Base-by-base conservation (phyloP, 306 rosid genomes). In the Quillaja saponaria region DNA sequence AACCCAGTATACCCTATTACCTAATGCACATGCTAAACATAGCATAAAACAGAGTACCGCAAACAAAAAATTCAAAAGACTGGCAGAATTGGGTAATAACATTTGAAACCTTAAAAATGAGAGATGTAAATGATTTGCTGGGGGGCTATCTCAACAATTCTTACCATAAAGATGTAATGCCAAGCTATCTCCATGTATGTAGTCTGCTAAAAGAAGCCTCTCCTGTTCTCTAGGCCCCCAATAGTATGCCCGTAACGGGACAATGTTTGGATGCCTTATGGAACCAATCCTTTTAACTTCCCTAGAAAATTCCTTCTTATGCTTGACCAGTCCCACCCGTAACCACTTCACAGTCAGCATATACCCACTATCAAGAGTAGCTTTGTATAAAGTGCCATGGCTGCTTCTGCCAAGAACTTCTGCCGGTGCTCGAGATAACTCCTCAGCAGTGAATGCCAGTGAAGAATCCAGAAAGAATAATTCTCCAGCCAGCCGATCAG, bases 161-260 rank as follows among this genome's bases (percentile, higher is more conserved):
- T 82, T 92, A 92, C 98, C 98, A 15, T 88, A 92, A 62, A 92
- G 96, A 80, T 92, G 98, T 53, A 92, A 83, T 40, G 96, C 92
- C 82, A 92, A 81, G 85, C 84, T 92, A 74, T 92, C 98, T 35
- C 98, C 98, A 19, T 71, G 82, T 41, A 92, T 68, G 58, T 82
- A 92, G 74, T 92, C 98, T 1, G 92, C 90, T 74, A 92, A 72
- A 77, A 92, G 90, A 75, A 92, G 98, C 85, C 98, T 85, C 79
- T 92, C 98, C 75, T 92, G 96, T 77, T 92, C 98, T 76, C 92
- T 81, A 61, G 98, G 96, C 11, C 98, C 98, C 98, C 96, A 92
- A 63, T 92, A 92, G 80, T 84, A 92, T 55, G 96, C 98, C 73
- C 78, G 81, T 58, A 88, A 73, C 3, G 96, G 88, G 63, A 88